Conservation (phyloP, 495 filamentous ascomycete species). For the Hypoxylon intermedium region DNA sequence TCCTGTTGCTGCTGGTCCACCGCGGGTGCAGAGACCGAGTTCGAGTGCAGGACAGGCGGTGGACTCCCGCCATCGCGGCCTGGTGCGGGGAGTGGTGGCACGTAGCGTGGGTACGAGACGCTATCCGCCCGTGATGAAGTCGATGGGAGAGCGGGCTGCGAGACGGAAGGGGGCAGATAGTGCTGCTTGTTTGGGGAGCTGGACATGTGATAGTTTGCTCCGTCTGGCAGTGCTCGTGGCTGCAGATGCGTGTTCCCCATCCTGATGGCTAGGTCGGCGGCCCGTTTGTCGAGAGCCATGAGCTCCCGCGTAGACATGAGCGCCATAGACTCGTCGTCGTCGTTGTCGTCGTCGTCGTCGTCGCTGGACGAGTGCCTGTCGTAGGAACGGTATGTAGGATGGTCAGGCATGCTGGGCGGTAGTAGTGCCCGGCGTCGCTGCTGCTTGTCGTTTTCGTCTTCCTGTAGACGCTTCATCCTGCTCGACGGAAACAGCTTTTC, state of each 20-base stretch:
- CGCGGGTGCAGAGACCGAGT: slow-evolving; percentile 3
- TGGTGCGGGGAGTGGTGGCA: slow-evolving; percentile 37
- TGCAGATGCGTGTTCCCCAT: slow-evolving; percentile 44
- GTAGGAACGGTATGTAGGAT: slow-evolving; percentile 42
- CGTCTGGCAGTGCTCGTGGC: slow-evolving; percentile 24
- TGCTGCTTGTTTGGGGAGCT: slow-evolving; percentile 7
- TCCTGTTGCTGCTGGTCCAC: slow-evolving; percentile 18
- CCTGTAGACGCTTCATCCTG: slow-evolving; percentile 47
- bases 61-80: slow-evolving; percentile 16
- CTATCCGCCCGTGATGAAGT: slow-evolving; percentile 4
- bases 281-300: slow-evolving; percentile 47
- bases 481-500: slow-evolving; percentile 51
- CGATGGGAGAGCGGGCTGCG: slow-evolving; percentile 32
- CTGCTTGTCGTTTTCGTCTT: slow-evolving; percentile 26
- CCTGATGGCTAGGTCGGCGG: slow-evolving; percentile 38
- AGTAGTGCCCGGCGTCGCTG: not conserved
- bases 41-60: slow-evolving; percentile 15
- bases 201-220: slow-evolving; percentile 32
- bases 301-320: slow-evolving; percentile 57
- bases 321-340: slow-evolving; percentile 41
- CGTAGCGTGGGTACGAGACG: slow-evolving; percentile 38
- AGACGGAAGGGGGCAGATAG: slow-evolving; percentile 39
- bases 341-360: slow-evolving; percentile 41
- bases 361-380: slow-evolving; percentile 46
- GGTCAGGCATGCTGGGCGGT: slow-evolving; percentile 27